A percentile compares a stretch with the other conserved stretches of the same genome.
These are phyloP conservation scores for Penicillium capsulatum DNA, from an alignment of 2,329 filamentous ascomycete genomes.

Conservation along the genomic window DNA sequence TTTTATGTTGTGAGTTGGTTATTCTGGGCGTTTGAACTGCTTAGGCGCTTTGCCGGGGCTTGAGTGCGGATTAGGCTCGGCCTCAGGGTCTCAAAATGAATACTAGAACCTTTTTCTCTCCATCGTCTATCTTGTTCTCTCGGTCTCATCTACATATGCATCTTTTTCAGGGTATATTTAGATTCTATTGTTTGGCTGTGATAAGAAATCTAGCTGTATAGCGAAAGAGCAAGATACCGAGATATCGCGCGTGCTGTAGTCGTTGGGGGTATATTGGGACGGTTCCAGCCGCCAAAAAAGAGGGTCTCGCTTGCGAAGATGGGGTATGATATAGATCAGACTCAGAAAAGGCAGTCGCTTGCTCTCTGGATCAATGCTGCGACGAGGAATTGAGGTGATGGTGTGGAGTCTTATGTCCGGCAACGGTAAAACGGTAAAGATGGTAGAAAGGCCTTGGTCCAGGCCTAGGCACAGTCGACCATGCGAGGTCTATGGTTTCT, in stretches of 20 bases:
- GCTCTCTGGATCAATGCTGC: too few relatives aligned
- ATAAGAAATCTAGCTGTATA: neutral
- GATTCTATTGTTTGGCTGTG: too few relatives aligned
- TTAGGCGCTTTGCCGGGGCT: conserved; percentile 17
- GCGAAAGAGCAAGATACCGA: neutral
- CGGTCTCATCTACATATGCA: neutral
- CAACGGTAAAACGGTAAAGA: too few relatives aligned
- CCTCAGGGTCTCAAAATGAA: conserved; percentile 15
- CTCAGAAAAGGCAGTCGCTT: too few relatives aligned
- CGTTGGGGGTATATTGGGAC: neutral
- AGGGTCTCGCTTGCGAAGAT: neutral
- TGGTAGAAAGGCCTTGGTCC: neutral
- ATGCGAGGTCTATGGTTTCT: conserved; percentile 5
- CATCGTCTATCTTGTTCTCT: neutral
- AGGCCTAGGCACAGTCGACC: conserved; percentile 13
- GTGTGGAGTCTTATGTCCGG: too few relatives aligned
- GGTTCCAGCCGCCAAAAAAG: neutral
- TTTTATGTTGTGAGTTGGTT: conserved; percentile 15
- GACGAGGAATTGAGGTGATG: too few relatives aligned
- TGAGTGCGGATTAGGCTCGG: conserved; percentile 12
- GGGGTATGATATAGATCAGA: too few relatives aligned
- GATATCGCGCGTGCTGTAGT: too few relatives aligned
- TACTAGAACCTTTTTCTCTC: conserved; percentile 7
- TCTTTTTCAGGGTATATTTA: neutral
- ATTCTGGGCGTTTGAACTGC: conserved; percentile 14